phyloP scores from a whole-genome alignment of 1,284 basidiomycete genomes.

The Microbotryum lychnidis-dioicae region DNA sequence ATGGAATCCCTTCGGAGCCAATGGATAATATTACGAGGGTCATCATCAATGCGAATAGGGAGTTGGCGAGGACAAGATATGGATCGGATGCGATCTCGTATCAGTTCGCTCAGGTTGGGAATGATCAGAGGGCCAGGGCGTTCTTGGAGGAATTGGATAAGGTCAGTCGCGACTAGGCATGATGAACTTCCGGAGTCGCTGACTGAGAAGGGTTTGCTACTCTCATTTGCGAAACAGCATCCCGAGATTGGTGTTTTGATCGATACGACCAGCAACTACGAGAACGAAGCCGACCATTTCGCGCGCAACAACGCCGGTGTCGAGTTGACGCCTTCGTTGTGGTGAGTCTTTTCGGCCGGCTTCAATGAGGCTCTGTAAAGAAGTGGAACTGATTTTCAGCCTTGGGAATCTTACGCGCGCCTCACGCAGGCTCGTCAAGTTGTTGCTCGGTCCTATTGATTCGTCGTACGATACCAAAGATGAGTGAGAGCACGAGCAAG shows the following conservation, averaged over 20 bases:
- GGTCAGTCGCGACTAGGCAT: not conserved
- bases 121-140: conserved; percentile 34
- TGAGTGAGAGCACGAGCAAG: not conserved
- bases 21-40: conserved; percentile 44
- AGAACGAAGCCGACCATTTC: conserved; percentile 44
- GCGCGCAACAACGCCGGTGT: conserved; percentile 35
- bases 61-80: conserved; percentile 41
- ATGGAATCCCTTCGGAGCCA: conserved; percentile 34
- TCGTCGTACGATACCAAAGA: not conserved
- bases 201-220: not conserved
- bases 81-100: conserved; percentile 43
- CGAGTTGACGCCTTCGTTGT: conserved; percentile 38
- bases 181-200: not conserved
- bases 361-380: too few species aligned
- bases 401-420: too few species aligned
- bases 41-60: conserved; percentile 40
- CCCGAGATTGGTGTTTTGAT: conserved; percentile 42
- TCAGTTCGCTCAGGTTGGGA: conserved; percentile 45
- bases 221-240: conserved; percentile 26
- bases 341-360: conserved; percentile 17
- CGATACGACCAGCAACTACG: conserved; percentile 43
- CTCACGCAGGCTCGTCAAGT: not conserved
- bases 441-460: not conserved
- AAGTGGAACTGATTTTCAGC: too few species aligned
- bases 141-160: conserved; percentile 45